Base-by-base conservation (phyloP, 1,139 yeast species). In the Zygosaccharomyces sapae region DNA sequence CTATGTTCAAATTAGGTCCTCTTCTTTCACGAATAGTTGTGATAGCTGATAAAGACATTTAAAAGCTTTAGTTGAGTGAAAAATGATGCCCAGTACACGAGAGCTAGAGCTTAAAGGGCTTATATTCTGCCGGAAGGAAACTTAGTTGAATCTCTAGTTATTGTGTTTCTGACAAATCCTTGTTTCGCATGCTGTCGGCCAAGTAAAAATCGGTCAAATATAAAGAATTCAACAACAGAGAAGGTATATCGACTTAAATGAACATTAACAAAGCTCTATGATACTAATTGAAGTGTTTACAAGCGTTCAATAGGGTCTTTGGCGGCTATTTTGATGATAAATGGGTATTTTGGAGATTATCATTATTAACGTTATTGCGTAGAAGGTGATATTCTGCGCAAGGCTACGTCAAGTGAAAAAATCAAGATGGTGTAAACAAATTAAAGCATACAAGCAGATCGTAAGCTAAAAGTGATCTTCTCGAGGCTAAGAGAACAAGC, bases 1-100 rank as follows among this genome's bases (percentile, higher is more conserved):
- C 87, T 56, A 92, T 90, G 66, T 88, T 90, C 63, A 92, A 75
- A 70, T 92, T 85, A 13, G 86, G 87, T n/a, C 86, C 86, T 44
- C 62, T 68, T n/a, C 63, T 63, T 29, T 53, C 56, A 33, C 56
- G 55, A 9, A 4, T 9, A 10, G 30, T 27, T 12, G 10, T 9
- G 10, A 27, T 12, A 9, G 30, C 30, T 9, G 30, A 12, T 8
- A 27, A 4, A 27, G 30, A 27, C 30, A 27, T n/a, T n/a, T n/a
- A n/a, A n/a, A n/a, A 27, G 10, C 12, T 4, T 8, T 27, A 27
- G 8, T 12, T 9, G n/a, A 27, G 9, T 5, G 30, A 27, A 27
- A 12, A 12, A 27, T 10, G 30, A 9, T 12, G 9, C 30, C 10
- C 30, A 27, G 12, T 12, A 27, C 30, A 27, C 30, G 5, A 27